A percentile compares a stretch with the other conserved stretches of the same genome.
These are phyloP conservation scores for Tetrahymena elliotti DNA, from an alignment of 73 alveolate species.

Conservation along the genomic window DNA sequence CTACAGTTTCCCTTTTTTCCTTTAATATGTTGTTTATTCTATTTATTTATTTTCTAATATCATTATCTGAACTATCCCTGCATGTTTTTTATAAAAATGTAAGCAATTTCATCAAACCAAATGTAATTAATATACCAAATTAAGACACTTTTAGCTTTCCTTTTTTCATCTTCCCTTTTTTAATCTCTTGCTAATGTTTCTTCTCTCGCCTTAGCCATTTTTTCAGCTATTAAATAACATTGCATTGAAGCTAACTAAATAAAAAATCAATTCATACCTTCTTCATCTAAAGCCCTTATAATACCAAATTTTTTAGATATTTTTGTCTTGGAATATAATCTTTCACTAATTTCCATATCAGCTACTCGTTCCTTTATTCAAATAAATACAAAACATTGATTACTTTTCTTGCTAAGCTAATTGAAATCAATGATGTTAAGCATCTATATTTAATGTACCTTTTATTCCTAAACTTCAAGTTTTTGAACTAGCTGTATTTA, in stretches of 20 bases:
- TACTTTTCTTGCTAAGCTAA: background rate
- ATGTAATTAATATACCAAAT: background rate
- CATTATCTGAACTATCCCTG: background rate
- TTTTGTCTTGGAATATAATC: background rate
- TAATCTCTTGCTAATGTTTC: slow-evolving; percentile 17
- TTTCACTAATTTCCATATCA: background rate
- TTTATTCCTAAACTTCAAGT: background rate
- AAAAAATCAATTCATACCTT: background rate
- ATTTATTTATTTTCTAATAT: slow-evolving; percentile 11
- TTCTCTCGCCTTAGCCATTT: slow-evolving; percentile 33
- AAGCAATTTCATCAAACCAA: background rate
- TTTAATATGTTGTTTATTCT: slow-evolving; percentile 12
- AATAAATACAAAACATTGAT: background rate
- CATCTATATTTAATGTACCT: background rate
- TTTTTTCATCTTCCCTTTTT: slow-evolving; percentile 11
- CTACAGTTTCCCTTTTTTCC: slow-evolving; percentile 34
- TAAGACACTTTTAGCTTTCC: background rate
- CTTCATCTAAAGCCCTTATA: background rate
- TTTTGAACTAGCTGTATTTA: background rate
- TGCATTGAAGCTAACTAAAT: background rate
- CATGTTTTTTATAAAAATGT: background rate
- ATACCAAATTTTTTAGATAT: background rate
- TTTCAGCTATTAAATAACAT: slow-evolving; percentile 9
- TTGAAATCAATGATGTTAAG: background rate
- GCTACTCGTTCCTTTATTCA: background rate